These are phyloP conservation scores for Elongisporangium undulatum DNA, from an alignment of 352 stramenopile species.

Conservation along the genomic window DNA sequence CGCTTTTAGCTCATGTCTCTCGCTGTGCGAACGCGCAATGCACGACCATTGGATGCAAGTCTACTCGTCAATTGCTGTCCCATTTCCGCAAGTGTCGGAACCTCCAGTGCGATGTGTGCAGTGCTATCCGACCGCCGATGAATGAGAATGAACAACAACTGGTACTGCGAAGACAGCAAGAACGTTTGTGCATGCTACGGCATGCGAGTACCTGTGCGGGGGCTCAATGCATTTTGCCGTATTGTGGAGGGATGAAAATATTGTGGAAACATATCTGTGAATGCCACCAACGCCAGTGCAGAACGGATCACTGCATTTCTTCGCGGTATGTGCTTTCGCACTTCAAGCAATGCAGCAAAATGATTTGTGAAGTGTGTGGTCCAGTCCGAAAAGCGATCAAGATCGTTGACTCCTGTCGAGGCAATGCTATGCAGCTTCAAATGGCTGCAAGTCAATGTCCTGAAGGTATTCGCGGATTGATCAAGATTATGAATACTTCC, in stretches of 20 bases:
- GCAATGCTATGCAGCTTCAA: constrained; percentile 70
- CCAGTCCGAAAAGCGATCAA: constrained; percentile 86
- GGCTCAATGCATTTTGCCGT: constrained; percentile 68
- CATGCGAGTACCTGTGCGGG: constrained; percentile 77
- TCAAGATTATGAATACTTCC: constrained; percentile 89
- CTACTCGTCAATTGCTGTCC: constrained; percentile 78
- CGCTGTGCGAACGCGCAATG: constrained; percentile 82
- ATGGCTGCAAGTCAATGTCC: constrained; percentile 60
- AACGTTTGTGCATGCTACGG: constrained; percentile 83
- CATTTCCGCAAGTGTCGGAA: constrained; percentile 88
- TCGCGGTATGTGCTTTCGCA: constrained; percentile 86
- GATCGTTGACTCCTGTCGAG: constrained; percentile 80
- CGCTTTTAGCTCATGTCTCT: constrained; percentile 75
- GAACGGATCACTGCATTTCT: constrained; percentile 86
- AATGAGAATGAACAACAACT: constrained; percentile 84
- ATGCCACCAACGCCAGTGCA: constrained; percentile 84
- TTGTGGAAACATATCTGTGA: constrained; percentile 91
- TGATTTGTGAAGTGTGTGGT: constrained; percentile 88
- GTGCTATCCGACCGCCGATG: constrained; percentile 84
- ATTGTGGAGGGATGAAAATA: constrained; percentile 86
- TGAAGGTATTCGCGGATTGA: constrained; percentile 71
- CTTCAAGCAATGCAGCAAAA: constrained; percentile 90
- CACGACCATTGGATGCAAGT: constrained; percentile 86
- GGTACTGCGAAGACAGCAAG: constrained; percentile 80
- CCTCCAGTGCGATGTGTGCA: constrained; percentile 84